Conservation (phyloP, 2,329 filamentous ascomycete genomes). For the Cladophialophora chaetospira region DNA sequence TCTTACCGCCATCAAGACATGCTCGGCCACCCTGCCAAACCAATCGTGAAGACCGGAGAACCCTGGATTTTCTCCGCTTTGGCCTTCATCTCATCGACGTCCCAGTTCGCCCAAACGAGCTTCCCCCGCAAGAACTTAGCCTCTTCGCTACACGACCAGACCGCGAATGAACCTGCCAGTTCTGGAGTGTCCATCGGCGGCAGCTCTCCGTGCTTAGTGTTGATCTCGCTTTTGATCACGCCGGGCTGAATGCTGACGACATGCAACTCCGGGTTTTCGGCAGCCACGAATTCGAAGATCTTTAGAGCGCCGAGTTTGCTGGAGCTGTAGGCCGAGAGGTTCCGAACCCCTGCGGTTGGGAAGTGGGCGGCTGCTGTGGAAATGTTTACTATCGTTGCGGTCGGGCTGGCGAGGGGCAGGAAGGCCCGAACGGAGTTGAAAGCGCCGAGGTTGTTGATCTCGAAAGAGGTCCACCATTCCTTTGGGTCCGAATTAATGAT, state of each 20-base stretch:
- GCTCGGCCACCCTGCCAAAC: constrained; percentile 2
- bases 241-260: constrained; percentile 51
- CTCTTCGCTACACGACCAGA: constrained; percentile 51
- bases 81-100: constrained; percentile 53
- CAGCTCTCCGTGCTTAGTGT: neutral
- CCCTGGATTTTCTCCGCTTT: constrained; percentile 40
- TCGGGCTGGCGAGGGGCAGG: constrained; percentile 6
- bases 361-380: constrained; percentile 12
- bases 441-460: constrained; percentile 15
- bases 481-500: constrained; percentile 7
- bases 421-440: constrained; percentile 22
- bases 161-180: constrained; percentile 43
- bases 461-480: constrained; percentile 16
- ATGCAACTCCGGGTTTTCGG: constrained; percentile 44
- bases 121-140: constrained; percentile 51
- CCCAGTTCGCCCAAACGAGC: constrained; percentile 55
- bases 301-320: constrained; percentile 47
- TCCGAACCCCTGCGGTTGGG: neutral
- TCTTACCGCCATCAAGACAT: neutral
- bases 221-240: constrained; percentile 19
- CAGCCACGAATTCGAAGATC: constrained; percentile 45
- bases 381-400: constrained; percentile 15
- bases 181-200: constrained; percentile 7
- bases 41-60: constrained; percentile 1
- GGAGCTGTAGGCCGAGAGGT: constrained; percentile 39